Conservation (phyloP, 352 stramenopile genomes). For the Aphanomyces euteiches region DNA sequence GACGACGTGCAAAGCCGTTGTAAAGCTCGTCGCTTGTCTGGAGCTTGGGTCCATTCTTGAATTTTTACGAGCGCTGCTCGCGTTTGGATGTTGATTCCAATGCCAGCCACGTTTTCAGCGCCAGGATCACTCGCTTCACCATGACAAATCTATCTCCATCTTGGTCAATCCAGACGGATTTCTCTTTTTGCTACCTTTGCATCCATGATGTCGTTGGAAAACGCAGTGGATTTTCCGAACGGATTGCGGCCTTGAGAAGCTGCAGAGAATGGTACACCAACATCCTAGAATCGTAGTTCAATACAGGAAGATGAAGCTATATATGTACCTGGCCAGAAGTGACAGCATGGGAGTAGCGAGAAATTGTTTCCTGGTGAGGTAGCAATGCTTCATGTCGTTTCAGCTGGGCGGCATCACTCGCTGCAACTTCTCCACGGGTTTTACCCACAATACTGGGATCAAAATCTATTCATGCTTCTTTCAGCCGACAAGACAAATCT, state of each 20-base stretch:
- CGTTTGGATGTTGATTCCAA: slow-evolving; percentile 23
- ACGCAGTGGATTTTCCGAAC: slow-evolving; percentile 21
- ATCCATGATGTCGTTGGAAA: slow-evolving; percentile 25
- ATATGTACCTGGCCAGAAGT: slow-evolving; percentile 24
- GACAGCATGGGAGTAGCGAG: slow-evolving; percentile 21
- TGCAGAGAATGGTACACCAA: neutral
- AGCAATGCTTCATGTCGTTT: slow-evolving; percentile 5
- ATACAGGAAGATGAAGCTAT: neutral
- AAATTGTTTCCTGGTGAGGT: slow-evolving; percentile 6
- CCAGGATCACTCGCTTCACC: slow-evolving; percentile 22
- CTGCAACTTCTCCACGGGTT: slow-evolving; percentile 18
- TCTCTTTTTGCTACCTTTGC: neutral
- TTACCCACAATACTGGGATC: slow-evolving; percentile 24
- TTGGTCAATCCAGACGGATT: neutral
- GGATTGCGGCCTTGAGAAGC: slow-evolving; percentile 12
- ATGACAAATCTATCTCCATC: slow-evolving; percentile 5
- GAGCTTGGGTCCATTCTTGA: slow-evolving; percentile 16
- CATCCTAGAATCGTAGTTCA: neutral
- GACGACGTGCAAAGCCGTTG: neutral
- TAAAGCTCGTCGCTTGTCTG: neutral
- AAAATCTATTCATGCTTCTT: neutral
- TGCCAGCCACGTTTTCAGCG: slow-evolving; percentile 3
- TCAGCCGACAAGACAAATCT: no score
- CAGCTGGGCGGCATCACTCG: slow-evolving; percentile 20
- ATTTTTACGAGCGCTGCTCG: slow-evolving; percentile 20